These are phyloP conservation scores for Cladosporium sp. DNA, from an alignment of 2,329 filamentous ascomycete species.

Conservation along the genomic window DNA sequence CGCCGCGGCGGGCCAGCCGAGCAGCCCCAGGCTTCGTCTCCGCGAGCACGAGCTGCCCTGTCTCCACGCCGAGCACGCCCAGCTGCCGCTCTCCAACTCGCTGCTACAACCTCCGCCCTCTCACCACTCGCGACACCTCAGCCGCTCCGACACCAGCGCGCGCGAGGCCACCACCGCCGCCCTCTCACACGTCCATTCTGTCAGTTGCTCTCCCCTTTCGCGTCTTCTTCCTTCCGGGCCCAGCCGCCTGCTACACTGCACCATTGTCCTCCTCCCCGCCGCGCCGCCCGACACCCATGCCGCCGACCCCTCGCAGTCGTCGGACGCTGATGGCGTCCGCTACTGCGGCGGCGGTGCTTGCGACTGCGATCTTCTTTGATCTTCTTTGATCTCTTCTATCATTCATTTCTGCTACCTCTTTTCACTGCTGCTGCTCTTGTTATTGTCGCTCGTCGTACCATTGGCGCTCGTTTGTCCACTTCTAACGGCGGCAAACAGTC, in stretches of 20 bases:
- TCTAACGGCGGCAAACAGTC: slow-evolving; percentile 27
- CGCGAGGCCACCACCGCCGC: slow-evolving; percentile 5
- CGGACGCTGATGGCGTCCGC: slow-evolving; percentile 3
- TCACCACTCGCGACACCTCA: slow-evolving; percentile 1
- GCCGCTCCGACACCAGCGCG: slow-evolving; percentile 7
- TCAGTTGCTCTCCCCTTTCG: slow-evolving; percentile 24
- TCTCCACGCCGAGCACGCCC: neutral
- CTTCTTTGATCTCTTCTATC: slow-evolving; percentile 21
- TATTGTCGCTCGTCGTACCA: slow-evolving; percentile 7
- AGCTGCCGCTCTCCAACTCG: neutral
- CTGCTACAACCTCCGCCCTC: neutral
- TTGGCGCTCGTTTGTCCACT: slow-evolving; percentile 15
- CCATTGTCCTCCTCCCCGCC: slow-evolving; percentile 12
- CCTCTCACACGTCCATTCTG: slow-evolving; percentile 16
- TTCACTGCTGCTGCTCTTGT: slow-evolving; percentile 12
- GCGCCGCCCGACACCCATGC: neutral
- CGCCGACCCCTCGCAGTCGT: neutral
- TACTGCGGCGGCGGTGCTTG: neutral
- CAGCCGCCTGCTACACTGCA: slow-evolving; percentile 53
- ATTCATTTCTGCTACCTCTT: slow-evolving; percentile 26
- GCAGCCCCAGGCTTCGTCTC: neutral
- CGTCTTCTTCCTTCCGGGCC: slow-evolving; percentile 39
- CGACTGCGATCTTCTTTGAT: slow-evolving; percentile 4
- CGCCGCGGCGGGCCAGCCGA: neutral
- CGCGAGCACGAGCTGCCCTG: neutral